Evolutionary conservation across 306 rosid genomes (phyloP).

Genomic region (Benincasa hispida): DNA sequence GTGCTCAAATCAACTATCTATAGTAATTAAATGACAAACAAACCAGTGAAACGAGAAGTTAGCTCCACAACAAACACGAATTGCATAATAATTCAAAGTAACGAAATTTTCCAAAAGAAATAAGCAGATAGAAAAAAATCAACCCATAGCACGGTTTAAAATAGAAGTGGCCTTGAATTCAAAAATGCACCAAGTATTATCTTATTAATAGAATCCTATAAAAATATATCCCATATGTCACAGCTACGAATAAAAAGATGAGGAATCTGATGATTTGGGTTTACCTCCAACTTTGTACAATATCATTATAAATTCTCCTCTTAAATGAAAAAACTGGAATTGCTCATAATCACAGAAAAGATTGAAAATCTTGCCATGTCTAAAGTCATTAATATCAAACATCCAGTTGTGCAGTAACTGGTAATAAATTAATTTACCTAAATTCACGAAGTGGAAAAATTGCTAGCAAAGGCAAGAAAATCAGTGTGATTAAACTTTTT

Average conservation of each 20-base stretch:
- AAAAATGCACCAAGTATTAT: background rate
- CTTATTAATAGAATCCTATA: background rate
- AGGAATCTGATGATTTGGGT: background rate
- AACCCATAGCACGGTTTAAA: background rate
- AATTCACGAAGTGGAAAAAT: background rate
- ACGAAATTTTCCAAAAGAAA: background rate
- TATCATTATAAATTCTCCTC: background rate
- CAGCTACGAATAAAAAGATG: background rate
- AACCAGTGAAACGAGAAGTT: background rate
- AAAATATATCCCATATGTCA: background rate
- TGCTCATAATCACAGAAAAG: background rate
- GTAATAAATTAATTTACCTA: background rate
- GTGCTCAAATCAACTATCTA: constrained; percentile 67
- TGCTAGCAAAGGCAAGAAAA: background rate
- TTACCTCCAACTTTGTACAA: background rate
- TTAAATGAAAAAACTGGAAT: background rate
- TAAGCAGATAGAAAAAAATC: background rate
- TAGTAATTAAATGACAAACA: background rate
- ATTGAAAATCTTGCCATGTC: background rate
- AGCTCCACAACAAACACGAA: background rate
- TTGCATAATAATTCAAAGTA: background rate
- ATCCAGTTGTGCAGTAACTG: background rate
- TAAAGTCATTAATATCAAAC: background rate
- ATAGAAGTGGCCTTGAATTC: background rate
- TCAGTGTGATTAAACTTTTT: background rate